Evolutionary conservation across 768 basidiomycete species (phyloP), one percentile per base, ranked within the genome.

Genomic region (Rhizopogon vinicolor): DNA sequence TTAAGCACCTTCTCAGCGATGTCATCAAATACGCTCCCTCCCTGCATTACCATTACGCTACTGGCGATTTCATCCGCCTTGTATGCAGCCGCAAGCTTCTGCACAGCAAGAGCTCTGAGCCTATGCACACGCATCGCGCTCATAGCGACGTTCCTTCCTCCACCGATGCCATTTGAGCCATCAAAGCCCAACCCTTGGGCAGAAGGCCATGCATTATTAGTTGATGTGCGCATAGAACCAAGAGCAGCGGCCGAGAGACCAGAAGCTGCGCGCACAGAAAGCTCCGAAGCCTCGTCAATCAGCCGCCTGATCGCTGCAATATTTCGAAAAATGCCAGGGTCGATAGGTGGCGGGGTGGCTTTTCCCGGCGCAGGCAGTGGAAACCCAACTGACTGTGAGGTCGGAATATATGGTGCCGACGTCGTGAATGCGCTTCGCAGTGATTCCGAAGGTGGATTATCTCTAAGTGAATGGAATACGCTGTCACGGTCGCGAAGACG

Each of bases 41-140:
- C 91, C 66, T 95, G 93, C 93, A 95, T 95, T 33, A 95, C 85
- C 86, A 94, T 91, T 28, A 95, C 93, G 64, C 89, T 92, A 1
- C 90, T 89, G 1, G 93, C 93, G 63, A 95, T 91, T 68, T 95
- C 93, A 65, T 95, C 93, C 10, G 83, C 79, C 66, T 85, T 84
- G 64, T 95, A 95, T 5, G 93, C 93, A 22, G 85, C 81, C 1
- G 92, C 90, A 41, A 94, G 75, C 67, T 91, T 92, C 70, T 92
- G 88, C 18, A 95, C 90, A 0, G 93, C 92, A 29, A 93, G 78
- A 0, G 83, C 86, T 35, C 93, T 75, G 43, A 95, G 70, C 50
- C 91, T 77, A 65, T 94, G 91, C 41, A 93, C 79, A 35, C 93
- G 82, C 77, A 84, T 89, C 0, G 91, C 85, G 33, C 87, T 91